Evolutionary conservation across 352 stramenopile genomes (phyloP).

Genomic region (Peronospora destructor): DNA sequence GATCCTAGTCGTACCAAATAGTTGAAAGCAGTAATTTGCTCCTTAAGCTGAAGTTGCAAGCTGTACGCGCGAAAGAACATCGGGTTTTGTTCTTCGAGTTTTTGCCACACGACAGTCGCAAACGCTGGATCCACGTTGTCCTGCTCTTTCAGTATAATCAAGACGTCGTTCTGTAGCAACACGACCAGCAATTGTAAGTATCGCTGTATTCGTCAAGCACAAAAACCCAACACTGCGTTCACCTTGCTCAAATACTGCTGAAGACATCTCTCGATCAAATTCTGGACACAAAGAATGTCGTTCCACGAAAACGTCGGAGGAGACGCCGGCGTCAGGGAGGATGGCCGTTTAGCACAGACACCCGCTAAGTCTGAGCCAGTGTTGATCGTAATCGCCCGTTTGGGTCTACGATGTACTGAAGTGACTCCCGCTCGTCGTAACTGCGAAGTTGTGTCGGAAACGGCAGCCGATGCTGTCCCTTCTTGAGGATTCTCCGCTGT

Average conservation of each 20-base stretch:
- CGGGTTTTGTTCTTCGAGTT: conserved; percentile 88
- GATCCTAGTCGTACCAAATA: conserved; percentile 57
- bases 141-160: conserved; percentile 54
- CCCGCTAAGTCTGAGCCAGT: conserved; percentile 13
- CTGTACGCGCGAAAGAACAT: conserved; percentile 86
- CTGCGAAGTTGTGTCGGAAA: conserved; percentile 1
- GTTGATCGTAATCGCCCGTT: conserved; percentile 34
- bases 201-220: not conserved
- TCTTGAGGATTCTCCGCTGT: conserved; percentile 7
- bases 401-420: conserved; percentile 20
- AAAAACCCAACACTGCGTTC: not conserved
- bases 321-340: conserved; percentile 20
- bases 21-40: conserved; percentile 89
- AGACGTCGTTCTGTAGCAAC: conserved; percentile 44
- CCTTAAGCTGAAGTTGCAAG: conserved; percentile 80
- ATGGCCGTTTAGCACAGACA: conserved; percentile 24
- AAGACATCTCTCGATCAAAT: conserved; percentile 86
- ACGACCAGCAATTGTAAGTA: not conserved
- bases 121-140: conserved; percentile 82
- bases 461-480: not conserved
- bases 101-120: conserved; percentile 85
- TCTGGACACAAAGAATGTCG: conserved; percentile 85
- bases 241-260: conserved; percentile 89
- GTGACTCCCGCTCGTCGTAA: conserved; percentile 14
- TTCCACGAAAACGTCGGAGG: conserved; percentile 72